Percentiles rank a stretch among this genome's conserved stretches.
Conservation (phyloP, 129 eudicot genomes). For the Flaveria trinervia region DNA sequence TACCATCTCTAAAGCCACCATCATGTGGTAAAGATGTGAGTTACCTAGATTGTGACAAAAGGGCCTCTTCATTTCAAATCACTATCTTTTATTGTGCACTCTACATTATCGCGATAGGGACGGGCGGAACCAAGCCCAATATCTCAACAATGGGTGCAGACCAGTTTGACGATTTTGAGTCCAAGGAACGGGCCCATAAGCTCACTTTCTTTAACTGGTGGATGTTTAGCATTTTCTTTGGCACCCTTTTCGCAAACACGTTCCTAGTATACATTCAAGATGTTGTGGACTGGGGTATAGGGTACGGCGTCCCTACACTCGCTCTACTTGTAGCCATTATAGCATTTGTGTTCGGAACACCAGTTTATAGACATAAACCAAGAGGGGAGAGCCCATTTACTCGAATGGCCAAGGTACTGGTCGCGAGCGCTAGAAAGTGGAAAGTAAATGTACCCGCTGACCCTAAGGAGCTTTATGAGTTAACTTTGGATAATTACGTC, state of each 20-base stretch:
- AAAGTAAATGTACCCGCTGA: conserved; percentile 46
- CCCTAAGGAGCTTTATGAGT: conserved; percentile 61
- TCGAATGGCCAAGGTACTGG: conserved; percentile 58
- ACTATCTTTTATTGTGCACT: conserved; percentile 62
- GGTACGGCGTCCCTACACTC: conserved; percentile 65
- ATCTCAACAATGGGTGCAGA: conserved; percentile 80
- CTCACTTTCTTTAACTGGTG: conserved; percentile 82
- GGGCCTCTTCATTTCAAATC: conserved; percentile 50
- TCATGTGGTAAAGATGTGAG: conserved; percentile 46
- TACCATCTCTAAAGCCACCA: conserved; percentile 50
- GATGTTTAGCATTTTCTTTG: conserved; percentile 75
- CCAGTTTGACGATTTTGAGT: conserved; percentile 65
- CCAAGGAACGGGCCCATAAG: conserved; percentile 57
- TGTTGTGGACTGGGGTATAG: conserved; percentile 55
- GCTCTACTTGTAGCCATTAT: conserved; percentile 54
- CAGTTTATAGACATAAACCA: conserved; percentile 55
- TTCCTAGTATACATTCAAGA: conserved; percentile 72
- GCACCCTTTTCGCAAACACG: conserved; percentile 62
- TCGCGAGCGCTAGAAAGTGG: conserved; percentile 53
- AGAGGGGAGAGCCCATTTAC: conserved; percentile 56
- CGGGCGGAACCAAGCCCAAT: conserved; percentile 84
- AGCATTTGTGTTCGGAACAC: conserved; percentile 57
- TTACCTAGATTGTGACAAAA: conserved; percentile 43
- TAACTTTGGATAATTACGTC: conserved; percentile 45
- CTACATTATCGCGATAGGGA: conserved; percentile 68